Conservation (phyloP, 2,329 filamentous ascomycete genomes). For the Apiospora phragmitis region DNA sequence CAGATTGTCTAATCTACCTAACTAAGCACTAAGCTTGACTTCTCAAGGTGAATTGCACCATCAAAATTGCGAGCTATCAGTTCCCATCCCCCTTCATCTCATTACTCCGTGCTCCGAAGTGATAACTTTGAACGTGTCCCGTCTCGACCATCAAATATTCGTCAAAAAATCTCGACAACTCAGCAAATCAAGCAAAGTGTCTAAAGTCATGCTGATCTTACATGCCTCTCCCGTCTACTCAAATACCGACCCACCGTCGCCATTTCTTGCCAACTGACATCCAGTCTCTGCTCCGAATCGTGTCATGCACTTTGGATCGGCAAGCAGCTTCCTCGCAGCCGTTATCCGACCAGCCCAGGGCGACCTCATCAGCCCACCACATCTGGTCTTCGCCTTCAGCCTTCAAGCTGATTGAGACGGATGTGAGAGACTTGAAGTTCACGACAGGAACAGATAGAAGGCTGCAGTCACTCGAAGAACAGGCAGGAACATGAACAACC, state of each 20-base stretch:
- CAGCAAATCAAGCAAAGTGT: conserved; percentile 9
- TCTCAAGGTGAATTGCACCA: conserved; percentile 1
- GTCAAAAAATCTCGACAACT: conserved; percentile 18
- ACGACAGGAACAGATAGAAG: conserved; percentile 23
- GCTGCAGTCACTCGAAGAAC: conserved; percentile 21
- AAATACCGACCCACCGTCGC: neutral
- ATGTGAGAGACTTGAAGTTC: conserved; percentile 28
- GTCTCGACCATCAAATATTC: neutral
- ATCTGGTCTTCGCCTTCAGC: conserved; percentile 35
- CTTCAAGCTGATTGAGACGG: conserved; percentile 41
- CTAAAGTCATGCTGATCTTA: neutral
- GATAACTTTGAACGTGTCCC: neutral
- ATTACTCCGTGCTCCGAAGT: conserved; percentile 1
- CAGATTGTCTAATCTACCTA: neutral
- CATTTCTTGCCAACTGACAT: neutral
- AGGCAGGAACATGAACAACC: conserved; percentile 22
- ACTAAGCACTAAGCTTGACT: neutral
- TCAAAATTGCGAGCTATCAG: conserved; percentile 3
- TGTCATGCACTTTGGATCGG: conserved; percentile 35
- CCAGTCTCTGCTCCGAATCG: conserved; percentile 19
- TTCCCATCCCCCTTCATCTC: neutral
- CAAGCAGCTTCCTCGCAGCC: conserved; percentile 39
- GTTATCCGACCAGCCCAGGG: conserved; percentile 44
- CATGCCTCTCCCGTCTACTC: neutral
- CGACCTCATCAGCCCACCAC: conserved; percentile 50